Percentiles rank a stretch among this genome's conserved stretches.
Evolutionary conservation across 257 asterid species (phyloP).

Genomic region (Penstemon eatonii): DNA sequence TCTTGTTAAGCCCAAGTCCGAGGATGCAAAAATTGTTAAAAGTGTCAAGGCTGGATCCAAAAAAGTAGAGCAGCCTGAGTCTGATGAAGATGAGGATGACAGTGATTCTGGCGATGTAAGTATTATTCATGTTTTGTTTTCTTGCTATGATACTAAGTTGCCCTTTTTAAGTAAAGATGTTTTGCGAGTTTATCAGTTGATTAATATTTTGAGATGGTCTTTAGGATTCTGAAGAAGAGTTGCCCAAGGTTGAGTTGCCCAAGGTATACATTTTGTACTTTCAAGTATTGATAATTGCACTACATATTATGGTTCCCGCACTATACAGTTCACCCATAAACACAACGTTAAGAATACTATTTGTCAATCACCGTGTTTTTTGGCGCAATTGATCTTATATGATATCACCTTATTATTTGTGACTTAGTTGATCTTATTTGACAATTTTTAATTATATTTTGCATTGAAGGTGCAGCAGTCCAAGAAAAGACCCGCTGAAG

Average conservation of each 20-base stretch:
- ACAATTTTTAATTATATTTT: no score
- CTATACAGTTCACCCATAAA: no score
- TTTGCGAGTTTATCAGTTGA: not conserved
- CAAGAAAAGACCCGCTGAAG: conserved; percentile 54
- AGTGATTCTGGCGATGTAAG: conserved; percentile 25
- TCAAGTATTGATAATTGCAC: no score
- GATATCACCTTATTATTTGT: not conserved
- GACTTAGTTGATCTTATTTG: no score
- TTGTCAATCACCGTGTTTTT: no score
- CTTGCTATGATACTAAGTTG: no score
- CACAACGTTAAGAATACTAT: no score
- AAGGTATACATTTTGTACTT: not conserved
- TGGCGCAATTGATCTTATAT: no score
- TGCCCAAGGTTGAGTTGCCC: conserved; percentile 34
- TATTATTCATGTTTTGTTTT: no score
- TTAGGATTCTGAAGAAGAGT: conserved; percentile 46
- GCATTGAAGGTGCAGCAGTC: conserved; percentile 1
- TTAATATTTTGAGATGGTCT: not conserved
- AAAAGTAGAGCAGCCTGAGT: conserved; percentile 28
- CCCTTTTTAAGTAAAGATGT: no score
- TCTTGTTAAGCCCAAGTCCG: conserved; percentile 15
- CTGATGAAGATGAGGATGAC: conserved; percentile 43
- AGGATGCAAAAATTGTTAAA: conserved; percentile 29
- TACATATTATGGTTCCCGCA: no score
- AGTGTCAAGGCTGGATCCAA: conserved; percentile 10